These are phyloP conservation scores for Fusarium liriodendri DNA, from an alignment of 2,329 filamentous ascomycete species.

Conservation along the genomic window DNA sequence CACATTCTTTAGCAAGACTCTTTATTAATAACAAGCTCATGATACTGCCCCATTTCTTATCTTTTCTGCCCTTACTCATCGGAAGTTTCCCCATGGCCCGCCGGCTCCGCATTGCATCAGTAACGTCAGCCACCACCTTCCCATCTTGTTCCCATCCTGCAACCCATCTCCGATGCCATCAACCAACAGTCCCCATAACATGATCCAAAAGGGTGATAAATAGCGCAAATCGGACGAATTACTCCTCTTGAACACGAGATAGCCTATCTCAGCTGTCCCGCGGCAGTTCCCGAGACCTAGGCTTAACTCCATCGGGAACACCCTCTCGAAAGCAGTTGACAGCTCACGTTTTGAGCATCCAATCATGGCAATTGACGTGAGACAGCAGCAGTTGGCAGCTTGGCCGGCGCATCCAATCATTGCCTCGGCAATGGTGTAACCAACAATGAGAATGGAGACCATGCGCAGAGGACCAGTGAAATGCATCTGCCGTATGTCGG, in stretches of 20 bases:
- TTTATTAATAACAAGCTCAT: background rate
- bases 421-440: background rate
- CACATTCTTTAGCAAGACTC: background rate
- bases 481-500: slow-evolving; percentile 41
- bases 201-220: background rate
- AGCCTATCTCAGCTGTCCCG: background rate
- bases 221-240: background rate
- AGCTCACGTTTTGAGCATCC: background rate
- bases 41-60: background rate
- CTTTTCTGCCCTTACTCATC: background rate
- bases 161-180: background rate
- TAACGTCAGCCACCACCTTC: background rate
- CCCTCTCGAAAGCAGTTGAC: background rate
- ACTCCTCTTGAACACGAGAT: background rate
- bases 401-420: background rate
- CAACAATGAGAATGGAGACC: background rate
- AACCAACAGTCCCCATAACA: background rate
- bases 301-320: background rate
- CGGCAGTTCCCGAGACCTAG: background rate
- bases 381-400: background rate
- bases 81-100: background rate
- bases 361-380: background rate
- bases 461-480: slow-evolving; percentile 11
- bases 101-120: background rate
- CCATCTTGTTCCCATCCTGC: background rate